Percentiles rank a stretch among this genome's conserved stretches.
Evolutionary conservation across 2,329 filamentous ascomycete species (phyloP).

Genomic region (Macrophomina phaseolina): DNA sequence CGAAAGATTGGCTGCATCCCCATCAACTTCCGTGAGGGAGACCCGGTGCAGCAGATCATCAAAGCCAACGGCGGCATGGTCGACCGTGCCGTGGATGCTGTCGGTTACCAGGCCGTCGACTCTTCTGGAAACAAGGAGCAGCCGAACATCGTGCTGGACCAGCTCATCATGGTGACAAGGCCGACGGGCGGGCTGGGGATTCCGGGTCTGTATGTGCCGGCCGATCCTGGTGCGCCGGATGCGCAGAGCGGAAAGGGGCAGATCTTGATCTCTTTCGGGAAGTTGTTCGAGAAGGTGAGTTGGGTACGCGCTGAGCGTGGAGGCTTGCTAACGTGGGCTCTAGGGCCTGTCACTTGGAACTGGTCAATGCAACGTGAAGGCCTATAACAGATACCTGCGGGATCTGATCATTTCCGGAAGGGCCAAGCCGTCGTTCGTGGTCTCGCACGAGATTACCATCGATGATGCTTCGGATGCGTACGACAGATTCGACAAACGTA

Average conservation of each 20-base stretch:
- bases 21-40: slow-evolving; percentile 65
- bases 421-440: slow-evolving; percentile 70
- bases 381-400: slow-evolving; percentile 69
- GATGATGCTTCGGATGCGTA: slow-evolving; percentile 67
- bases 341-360: slow-evolving; percentile 65
- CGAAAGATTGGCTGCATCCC: slow-evolving; percentile 67
- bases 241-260: slow-evolving; percentile 66
- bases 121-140: slow-evolving; percentile 63
- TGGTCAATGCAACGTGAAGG: slow-evolving; percentile 72
- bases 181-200: slow-evolving; percentile 67
- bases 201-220: slow-evolving; percentile 60
- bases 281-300: slow-evolving; percentile 69
- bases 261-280: slow-evolving; percentile 69
- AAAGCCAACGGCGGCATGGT: slow-evolving; percentile 63
- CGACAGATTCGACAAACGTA: slow-evolving; percentile 69
- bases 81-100: slow-evolving; percentile 68
- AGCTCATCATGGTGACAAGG: slow-evolving; percentile 67
- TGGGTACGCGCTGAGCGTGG: not conserved
- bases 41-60: slow-evolving; percentile 67
- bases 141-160: slow-evolving; percentile 68
- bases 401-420: slow-evolving; percentile 69
- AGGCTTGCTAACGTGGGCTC: slow-evolving; percentile 7
- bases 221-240: slow-evolving; percentile 68
- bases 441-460: slow-evolving; percentile 68
- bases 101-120: slow-evolving; percentile 68